phyloP scores from a whole-genome alignment of 2,329 filamentous ascomycete species.

The Microdochium paspali region DNA sequence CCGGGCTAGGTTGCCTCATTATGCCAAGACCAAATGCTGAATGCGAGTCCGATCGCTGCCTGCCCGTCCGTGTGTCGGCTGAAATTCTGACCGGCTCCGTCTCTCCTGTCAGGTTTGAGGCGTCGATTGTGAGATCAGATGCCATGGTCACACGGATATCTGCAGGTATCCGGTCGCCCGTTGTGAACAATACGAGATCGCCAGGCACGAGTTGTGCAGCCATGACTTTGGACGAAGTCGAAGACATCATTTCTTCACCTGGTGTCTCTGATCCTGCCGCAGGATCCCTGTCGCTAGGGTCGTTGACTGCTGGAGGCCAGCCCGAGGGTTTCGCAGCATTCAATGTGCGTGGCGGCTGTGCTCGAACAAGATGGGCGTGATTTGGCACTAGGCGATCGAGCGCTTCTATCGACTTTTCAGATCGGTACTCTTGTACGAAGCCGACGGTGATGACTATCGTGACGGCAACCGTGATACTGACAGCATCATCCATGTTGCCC shows the following conservation, averaged over 20 bases:
- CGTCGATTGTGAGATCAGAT: conserved; percentile 85
- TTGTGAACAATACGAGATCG: conserved; percentile 88
- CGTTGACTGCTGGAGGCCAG: conserved; percentile 38
- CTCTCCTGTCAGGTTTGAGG: conserved; percentile 93
- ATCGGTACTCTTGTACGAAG: conserved; percentile 95
- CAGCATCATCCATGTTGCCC: conserved; percentile 86
- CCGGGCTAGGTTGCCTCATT: conserved; percentile 24
- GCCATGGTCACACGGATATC: conserved; percentile 91
- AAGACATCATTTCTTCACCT: conserved; percentile 55
- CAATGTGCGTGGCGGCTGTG: conserved; percentile 27
- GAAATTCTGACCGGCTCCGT: conserved; percentile 85
- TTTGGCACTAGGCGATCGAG: conserved; percentile 90
- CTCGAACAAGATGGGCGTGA: conserved; percentile 86
- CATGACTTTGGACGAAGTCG: conserved; percentile 73
- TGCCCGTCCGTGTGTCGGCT: conserved; percentile 42
- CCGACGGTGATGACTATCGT: conserved; percentile 95
- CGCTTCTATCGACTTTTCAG: conserved; percentile 94
- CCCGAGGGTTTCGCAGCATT: conserved; percentile 24
- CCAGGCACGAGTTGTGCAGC: conserved; percentile 83
- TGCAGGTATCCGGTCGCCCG: conserved; percentile 90
- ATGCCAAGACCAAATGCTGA: conserved; percentile 17
- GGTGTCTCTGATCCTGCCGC: conserved; percentile 47
- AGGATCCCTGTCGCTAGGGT: conserved; percentile 37
- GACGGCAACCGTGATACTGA: conserved; percentile 92
- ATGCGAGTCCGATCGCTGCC: conserved; percentile 16